Conservation (phyloP, 2,329 filamentous ascomycete species). For the Aspergillus calidoustus region DNA sequence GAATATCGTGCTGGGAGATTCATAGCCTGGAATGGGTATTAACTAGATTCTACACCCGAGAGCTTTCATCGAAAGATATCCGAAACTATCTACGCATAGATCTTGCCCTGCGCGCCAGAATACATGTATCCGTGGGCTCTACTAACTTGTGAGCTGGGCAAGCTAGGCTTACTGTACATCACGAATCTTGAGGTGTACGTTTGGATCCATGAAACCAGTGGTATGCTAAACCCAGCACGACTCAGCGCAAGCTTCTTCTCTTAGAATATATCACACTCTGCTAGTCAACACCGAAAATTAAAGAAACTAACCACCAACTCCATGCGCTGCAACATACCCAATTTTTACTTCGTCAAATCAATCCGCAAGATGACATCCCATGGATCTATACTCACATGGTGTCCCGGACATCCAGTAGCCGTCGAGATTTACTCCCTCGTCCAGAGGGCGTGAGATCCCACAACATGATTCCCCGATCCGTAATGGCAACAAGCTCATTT, state of each 20-base stretch:
- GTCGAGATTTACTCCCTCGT: conserved; percentile 27
- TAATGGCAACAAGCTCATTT: conserved; percentile 46
- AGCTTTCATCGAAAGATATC: too few species aligned
- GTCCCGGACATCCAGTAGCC: background rate
- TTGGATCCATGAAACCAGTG: background rate
- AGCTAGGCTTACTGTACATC: too few species aligned
- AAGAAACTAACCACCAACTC: background rate
- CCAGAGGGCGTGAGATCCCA: conserved; percentile 41
- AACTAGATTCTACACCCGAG: too few species aligned
- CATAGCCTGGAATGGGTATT: too few species aligned
- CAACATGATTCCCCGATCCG: conserved; percentile 47
- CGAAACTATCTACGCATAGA: too few species aligned
- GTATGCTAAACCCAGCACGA: background rate
- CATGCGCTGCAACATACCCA: background rate
- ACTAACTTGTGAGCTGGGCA: too few species aligned
- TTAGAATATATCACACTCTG: background rate
- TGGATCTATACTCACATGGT: background rate
- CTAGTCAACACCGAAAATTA: background rate
- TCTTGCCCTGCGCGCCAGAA: too few species aligned
- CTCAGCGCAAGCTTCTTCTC: background rate
- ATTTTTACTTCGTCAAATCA: background rate
- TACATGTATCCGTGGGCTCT: too few species aligned
- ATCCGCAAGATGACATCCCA: background rate
- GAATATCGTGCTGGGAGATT: background rate
- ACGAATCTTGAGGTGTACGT: too few species aligned